Evolutionary conservation across 2,329 filamentous ascomycete genomes (phyloP), one percentile per base, ranked within the genome.

Genomic region (Colletotrichum sp.): DNA sequence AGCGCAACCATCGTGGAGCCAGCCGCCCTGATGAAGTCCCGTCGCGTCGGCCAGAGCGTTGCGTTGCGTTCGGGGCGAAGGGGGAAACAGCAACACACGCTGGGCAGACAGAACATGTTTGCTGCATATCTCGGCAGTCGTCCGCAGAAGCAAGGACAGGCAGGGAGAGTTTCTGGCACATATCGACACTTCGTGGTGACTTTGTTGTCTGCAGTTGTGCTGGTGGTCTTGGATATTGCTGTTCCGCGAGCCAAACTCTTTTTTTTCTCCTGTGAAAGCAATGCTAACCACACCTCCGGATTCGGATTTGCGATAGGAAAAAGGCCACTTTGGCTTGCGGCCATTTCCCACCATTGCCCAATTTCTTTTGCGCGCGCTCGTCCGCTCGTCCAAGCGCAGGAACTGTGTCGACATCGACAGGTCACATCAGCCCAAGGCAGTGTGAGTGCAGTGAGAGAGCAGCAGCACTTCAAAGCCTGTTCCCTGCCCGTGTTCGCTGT

Each of bases 401-500:
- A 48, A 48, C 32, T 34, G 12, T 52, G 48, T 28, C 26, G 26
- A 30, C 67, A 48, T 32, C 61, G 32, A 38, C 43, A 30, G 59
- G 26, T 52, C 32, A 63, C 75, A 43, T 65, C 43, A 71, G 34
- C 48, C 55, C 52, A 67, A 52, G 24, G 43, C 43, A 48, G 43
- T 52, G 38, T 43, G 43, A 48, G 43, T 21, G 43, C n/a, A 52
- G 43, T 52, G 43, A 52, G 38, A n/a, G 38, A 43, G 36, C 36
- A 43, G 36, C 21, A 34, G 32, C 38, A 69, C 65, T 38, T 38
- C 30, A 12, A 64, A 63, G 72, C 73, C 64, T 69, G 75, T 61
- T 73, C 73, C 75, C 75, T 77, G 73, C 75, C 18, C 32, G 68
- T n/a, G 62, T 69, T 63, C 70, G 59, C n/a, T 73, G 69, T 66